These are phyloP conservation scores for Nakataea oryzae DNA, from an alignment of 2,329 filamentous ascomycete genomes.

Conservation along the genomic window DNA sequence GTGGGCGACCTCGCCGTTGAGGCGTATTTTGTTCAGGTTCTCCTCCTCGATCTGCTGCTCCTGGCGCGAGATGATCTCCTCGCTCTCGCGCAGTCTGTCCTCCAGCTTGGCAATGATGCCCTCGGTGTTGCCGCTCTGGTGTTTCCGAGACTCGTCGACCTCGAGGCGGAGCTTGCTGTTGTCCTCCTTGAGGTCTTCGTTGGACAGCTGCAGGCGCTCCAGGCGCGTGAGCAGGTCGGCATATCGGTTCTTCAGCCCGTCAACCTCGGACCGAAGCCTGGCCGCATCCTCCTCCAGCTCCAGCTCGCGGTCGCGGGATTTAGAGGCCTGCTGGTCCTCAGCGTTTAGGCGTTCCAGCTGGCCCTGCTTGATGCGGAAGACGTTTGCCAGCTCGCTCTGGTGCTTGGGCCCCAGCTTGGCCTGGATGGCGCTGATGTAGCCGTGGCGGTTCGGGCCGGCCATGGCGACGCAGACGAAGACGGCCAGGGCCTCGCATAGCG, in stretches of 20 bases:
- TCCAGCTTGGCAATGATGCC: conserved; percentile 44
- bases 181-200: conserved; percentile 56
- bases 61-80: conserved; percentile 60
- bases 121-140: conserved; percentile 40
- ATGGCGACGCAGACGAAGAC: conserved; percentile 1
- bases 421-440: not conserved
- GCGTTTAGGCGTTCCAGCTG: not conserved
- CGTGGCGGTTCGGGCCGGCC: not conserved
- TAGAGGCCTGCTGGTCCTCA: not conserved
- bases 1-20: conserved; percentile 36
- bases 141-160: conserved; percentile 41
- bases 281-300: conserved; percentile 46
- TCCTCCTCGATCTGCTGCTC: conserved; percentile 54
- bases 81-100: conserved; percentile 51
- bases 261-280: conserved; percentile 37
- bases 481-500: conserved; percentile 36
- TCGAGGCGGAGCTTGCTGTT: conserved; percentile 45
- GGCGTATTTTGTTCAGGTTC: conserved; percentile 30
- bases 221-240: conserved; percentile 49
- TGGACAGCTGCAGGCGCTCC: conserved; percentile 47
- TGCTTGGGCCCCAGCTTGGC: conserved; percentile 28
- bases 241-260: conserved; percentile 42
- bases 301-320: conserved; percentile 40
- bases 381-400: conserved; percentile 64
- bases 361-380: conserved; percentile 32